phyloP scores from a whole-genome alignment of 1,139 yeast genomes.

The Williopsis jadinii region DNA sequence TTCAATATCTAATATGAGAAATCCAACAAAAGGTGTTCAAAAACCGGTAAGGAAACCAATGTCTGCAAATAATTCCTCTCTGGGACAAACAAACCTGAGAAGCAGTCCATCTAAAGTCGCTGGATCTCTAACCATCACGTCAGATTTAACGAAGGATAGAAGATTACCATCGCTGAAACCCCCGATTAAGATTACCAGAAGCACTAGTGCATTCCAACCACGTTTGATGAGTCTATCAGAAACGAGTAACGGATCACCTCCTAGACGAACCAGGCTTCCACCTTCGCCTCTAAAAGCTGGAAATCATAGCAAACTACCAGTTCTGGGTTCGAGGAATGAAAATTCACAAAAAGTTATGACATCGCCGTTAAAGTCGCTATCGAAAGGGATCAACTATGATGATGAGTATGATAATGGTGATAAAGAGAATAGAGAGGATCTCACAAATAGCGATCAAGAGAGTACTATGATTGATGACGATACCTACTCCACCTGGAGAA shows the following conservation, averaged over 20 bases:
- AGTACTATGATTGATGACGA: constrained; percentile 10
- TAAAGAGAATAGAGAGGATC: constrained; percentile 4
- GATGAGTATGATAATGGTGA: constrained; percentile 1
- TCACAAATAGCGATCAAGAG: constrained; percentile 11
- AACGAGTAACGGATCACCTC: constrained; percentile 10
- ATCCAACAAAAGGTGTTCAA: constrained; percentile 10
- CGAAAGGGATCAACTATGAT: not conserved
- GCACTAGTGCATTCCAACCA: constrained; percentile 18
- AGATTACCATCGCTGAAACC: constrained; percentile 3
- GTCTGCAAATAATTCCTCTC: not conserved
- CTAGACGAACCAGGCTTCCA: constrained; percentile 9
- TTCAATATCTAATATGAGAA: constrained; percentile 8
- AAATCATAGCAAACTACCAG: not conserved
- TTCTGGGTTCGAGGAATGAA: not conserved
- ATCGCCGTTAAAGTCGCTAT: constrained; percentile 21
- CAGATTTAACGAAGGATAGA: constrained; percentile 9
- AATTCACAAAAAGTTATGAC: constrained; percentile 9
- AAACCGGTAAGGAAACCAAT: not conserved
- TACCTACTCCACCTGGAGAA: constrained; percentile 21
- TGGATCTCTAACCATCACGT: constrained; percentile 7
- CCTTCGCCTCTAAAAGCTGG: constrained; percentile 5
- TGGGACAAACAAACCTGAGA: not conserved
- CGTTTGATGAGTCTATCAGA: constrained; percentile 15
- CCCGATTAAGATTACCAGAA: constrained; percentile 9
- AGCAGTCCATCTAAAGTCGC: not conserved